Evolutionary conservation across 805 yeast genomes (phyloP).

Genomic region (Huiozyma sinensis): DNA sequence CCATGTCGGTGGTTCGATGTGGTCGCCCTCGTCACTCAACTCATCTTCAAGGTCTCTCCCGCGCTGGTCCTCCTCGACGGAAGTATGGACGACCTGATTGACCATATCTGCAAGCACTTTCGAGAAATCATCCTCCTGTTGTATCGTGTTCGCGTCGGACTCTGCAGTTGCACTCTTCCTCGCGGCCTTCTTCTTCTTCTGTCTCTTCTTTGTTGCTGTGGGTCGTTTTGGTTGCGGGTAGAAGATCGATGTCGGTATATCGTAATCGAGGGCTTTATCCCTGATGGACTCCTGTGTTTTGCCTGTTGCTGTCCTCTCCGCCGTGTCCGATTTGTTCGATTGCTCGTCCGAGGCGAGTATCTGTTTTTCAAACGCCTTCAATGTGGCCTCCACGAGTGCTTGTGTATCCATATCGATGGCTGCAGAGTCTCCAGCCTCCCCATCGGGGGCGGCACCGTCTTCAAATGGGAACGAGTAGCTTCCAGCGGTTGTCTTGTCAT

Average conservation of each 20-base stretch:
- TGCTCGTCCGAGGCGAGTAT: constrained; percentile 11
- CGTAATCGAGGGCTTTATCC: constrained; percentile 2
- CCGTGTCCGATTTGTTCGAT: constrained; percentile 2
- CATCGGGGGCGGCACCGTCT: background rate
- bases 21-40: background rate
- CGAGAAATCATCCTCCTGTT: constrained; percentile 31
- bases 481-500: constrained; percentile 11
- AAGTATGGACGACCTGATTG: constrained; percentile 40
- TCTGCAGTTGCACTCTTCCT: constrained; percentile 2
- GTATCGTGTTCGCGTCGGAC: constrained; percentile 1
- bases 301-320: constrained; percentile 7
- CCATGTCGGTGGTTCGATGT: background rate
- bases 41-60: constrained; percentile 4
- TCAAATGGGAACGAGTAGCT: too few relatives aligned
- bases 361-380: constrained; percentile 26
- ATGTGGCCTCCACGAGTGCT: constrained; percentile 26
- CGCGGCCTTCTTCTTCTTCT: constrained; percentile 17
- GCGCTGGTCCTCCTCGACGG: constrained; percentile 4
- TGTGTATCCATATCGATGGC: constrained; percentile 24
- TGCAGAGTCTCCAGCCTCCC: background rate
- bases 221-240: constrained; percentile 3
- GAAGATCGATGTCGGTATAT: constrained; percentile 3
- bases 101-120: constrained; percentile 48
- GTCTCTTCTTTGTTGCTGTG: constrained; percentile 6
- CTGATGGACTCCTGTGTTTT: constrained; percentile 3